phyloP scores from a whole-genome alignment of 2,329 filamentous ascomycete genomes.

The Diplodia corticola region DNA sequence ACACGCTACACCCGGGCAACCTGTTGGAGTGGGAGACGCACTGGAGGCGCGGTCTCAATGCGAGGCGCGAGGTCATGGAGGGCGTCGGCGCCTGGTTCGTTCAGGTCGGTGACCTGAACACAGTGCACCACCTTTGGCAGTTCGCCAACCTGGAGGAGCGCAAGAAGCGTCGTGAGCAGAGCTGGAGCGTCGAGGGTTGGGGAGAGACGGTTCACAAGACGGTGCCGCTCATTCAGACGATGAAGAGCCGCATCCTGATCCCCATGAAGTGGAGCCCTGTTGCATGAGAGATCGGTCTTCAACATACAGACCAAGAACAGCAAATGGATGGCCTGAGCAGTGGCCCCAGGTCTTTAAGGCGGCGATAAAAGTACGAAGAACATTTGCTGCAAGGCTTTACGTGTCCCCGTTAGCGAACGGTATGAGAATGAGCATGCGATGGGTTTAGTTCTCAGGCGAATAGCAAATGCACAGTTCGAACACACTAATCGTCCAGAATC shows the following conservation, averaged over 20 bases:
- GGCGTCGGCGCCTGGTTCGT: constrained; percentile 98
- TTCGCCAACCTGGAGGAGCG: constrained; percentile 96
- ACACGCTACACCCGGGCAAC: constrained; percentile 93
- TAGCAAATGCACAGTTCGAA: constrained; percentile 4
- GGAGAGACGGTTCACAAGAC: constrained; percentile 98
- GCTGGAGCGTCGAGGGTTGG: constrained; percentile 94
- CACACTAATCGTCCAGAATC: background rate
- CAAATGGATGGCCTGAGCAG: background rate
- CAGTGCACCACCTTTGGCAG: constrained; percentile 97
- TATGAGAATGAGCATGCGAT: constrained; percentile 6
- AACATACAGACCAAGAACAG: background rate
- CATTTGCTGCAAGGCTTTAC: background rate
- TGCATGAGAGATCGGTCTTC: background rate
- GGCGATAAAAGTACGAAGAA: background rate
- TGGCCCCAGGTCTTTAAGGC: background rate
- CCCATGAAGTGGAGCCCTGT: constrained; percentile 94
- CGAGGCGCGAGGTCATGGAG: constrained; percentile 95
- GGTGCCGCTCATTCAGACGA: constrained; percentile 91
- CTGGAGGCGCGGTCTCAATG: constrained; percentile 89
- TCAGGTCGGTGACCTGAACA: constrained; percentile 96
- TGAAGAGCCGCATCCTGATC: constrained; percentile 92
- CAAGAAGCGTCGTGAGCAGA: constrained; percentile 85
- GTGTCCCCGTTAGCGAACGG: background rate
- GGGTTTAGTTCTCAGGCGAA: background rate
- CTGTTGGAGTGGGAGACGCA: constrained; percentile 98